Evolutionary conservation across 2,329 filamentous ascomycete species (phyloP).

Genomic region (Fusarium xylarioides): DNA sequence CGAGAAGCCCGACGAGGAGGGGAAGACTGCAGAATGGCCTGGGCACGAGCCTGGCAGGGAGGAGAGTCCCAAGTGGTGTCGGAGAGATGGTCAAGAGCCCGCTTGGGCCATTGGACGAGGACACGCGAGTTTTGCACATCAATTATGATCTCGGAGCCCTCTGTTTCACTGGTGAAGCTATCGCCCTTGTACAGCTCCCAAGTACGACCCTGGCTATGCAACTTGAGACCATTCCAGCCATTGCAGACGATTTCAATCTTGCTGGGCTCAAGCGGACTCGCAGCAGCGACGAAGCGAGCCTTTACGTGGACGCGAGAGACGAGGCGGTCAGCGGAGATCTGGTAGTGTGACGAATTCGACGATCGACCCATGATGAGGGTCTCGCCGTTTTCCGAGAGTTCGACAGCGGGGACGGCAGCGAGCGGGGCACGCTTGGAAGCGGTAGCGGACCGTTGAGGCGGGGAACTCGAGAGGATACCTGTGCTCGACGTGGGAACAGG

Average conservation of each 20-base stretch:
- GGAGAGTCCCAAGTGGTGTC: slow-evolving; percentile 79
- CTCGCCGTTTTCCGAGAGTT: slow-evolving; percentile 84
- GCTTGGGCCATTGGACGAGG: slow-evolving; percentile 84
- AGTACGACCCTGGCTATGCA: slow-evolving; percentile 89
- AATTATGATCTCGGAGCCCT: slow-evolving; percentile 89
- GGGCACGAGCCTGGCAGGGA: slow-evolving; percentile 49
- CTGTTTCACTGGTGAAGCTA: slow-evolving; percentile 88
- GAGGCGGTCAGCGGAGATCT: slow-evolving; percentile 89
- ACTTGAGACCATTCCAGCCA: slow-evolving; percentile 94
- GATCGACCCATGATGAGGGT: slow-evolving; percentile 88
- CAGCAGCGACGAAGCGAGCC: slow-evolving; percentile 80
- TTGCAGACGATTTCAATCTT: slow-evolving; percentile 89
- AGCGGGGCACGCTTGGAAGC: slow-evolving; percentile 84
- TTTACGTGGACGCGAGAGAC: slow-evolving; percentile 95
- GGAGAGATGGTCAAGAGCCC: slow-evolving; percentile 62
- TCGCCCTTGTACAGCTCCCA: slow-evolving; percentile 90
- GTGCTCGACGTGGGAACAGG: slow-evolving; percentile 94
- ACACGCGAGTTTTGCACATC: slow-evolving; percentile 95
- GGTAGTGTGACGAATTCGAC: slow-evolving; percentile 94
- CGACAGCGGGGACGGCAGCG: slow-evolving; percentile 81
- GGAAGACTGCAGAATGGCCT: slow-evolving; percentile 65
- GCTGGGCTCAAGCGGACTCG: slow-evolving; percentile 73
- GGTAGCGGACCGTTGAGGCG: slow-evolving; percentile 67
- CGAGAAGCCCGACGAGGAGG: slow-evolving; percentile 64
- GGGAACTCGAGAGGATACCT: slow-evolving; percentile 87